Evolutionary conservation across 108 stramenopile genomes (phyloP).

Genomic region (Nitzschia sp.): DNA sequence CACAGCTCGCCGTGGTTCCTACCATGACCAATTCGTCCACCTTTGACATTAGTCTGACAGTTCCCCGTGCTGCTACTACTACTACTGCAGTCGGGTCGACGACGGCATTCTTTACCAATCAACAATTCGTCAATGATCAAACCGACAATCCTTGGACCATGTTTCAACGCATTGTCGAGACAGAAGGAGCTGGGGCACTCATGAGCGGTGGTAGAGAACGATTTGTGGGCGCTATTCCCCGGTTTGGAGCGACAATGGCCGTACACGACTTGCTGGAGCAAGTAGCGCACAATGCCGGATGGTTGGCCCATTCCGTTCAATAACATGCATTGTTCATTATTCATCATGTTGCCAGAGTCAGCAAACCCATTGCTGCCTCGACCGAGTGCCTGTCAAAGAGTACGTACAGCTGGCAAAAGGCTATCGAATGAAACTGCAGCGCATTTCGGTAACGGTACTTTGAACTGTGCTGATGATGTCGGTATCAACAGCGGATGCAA

Average conservation of each 20-base stretch:
- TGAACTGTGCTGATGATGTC: no score
- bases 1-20: background rate
- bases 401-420: no score
- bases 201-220: slow-evolving; percentile 48
- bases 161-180: slow-evolving; percentile 23
- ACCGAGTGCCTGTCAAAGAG: no score
- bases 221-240: slow-evolving; percentile 46
- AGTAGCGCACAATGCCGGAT: background rate
- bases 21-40: background rate
- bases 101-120: no score
- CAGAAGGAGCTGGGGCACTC: slow-evolving; percentile 45
- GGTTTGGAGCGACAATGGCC: slow-evolving; percentile 54
- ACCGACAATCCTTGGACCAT: background rate
- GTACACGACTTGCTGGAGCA: slow-evolving; percentile 23
- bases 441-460: no score
- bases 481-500: no score
- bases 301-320: background rate
- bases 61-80: background rate
- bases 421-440: no score
- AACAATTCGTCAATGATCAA: background rate
- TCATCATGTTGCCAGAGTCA: no score
- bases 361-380: no score
- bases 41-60: background rate
- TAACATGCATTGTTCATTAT: no score
- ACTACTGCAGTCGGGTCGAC: no score